phyloP scores from a whole-genome alignment of 106 monocot genomes.

The Iris macrosiphon region DNA sequence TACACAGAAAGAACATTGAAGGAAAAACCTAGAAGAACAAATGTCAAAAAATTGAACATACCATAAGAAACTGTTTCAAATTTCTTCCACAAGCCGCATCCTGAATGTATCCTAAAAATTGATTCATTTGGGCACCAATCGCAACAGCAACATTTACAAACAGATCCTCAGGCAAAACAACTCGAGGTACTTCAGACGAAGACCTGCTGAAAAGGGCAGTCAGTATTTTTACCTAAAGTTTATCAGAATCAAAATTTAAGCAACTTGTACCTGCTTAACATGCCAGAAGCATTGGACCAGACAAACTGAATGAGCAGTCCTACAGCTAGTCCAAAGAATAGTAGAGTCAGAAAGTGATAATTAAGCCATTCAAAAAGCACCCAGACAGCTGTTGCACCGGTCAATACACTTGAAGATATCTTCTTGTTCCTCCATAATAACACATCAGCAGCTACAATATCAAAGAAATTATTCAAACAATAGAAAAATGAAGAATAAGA shows the following conservation, averaged over 20 bases:
- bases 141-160: conserved; percentile 68
- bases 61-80: conserved; percentile 75
- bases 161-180: conserved; percentile 73
- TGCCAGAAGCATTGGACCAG: conserved; percentile 58
- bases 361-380: conserved; percentile 87
- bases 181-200: conserved; percentile 54
- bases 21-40: no score
- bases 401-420: conserved; percentile 58
- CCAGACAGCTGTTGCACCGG: conserved; percentile 58
- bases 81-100: conserved; percentile 83
- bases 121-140: conserved; percentile 67
- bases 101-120: conserved; percentile 77
- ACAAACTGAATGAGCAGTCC: conserved; percentile 69
- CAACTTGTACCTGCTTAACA: conserved; percentile 57
- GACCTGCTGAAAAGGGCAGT: conserved; percentile 32
- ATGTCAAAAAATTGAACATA: conserved; percentile 23
- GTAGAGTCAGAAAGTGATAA: conserved; percentile 71
- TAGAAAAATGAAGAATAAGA: neutral
- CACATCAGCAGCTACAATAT: conserved; percentile 77
- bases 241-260: neutral
- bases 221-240: neutral
- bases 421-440: conserved; percentile 88
- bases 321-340: conserved; percentile 44
- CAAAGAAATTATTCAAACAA: conserved; percentile 5
- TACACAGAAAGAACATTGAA: no score